Conservation (phyloP, 78 protist genomes). For the Bigelowiella natans region DNA sequence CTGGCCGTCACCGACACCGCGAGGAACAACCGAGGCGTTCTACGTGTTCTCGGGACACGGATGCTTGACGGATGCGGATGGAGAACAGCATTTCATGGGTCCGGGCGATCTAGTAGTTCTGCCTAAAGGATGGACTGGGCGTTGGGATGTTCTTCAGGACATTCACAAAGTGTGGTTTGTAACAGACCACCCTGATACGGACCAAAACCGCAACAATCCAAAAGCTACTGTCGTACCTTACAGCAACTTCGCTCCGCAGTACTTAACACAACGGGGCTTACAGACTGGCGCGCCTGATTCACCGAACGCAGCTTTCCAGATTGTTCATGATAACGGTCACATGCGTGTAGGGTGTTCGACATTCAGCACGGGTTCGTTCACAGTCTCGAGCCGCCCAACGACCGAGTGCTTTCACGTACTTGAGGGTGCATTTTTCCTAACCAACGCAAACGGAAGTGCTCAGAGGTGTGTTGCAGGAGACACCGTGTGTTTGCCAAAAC, state of each 20-base stretch:
- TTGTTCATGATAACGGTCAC: neutral
- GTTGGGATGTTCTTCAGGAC: neutral
- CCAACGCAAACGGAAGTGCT: neutral
- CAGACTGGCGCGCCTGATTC: neutral
- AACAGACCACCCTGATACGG: conserved; percentile 5
- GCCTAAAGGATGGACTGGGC: neutral
- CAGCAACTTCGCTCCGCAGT: neutral
- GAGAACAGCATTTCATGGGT: neutral
- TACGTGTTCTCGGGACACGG: neutral
- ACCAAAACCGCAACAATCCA: neutral
- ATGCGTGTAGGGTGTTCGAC: neutral
- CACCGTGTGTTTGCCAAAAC: neutral
- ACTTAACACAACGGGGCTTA: no score
- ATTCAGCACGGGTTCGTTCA: neutral
- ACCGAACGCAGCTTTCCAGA: neutral
- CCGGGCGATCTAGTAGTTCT: neutral
- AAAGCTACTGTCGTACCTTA: neutral
- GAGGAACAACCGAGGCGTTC: conserved; percentile 1
- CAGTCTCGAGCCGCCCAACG: neutral
- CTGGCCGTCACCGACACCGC: neutral
- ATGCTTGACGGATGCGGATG: conserved; percentile 5
- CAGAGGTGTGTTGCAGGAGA: neutral
- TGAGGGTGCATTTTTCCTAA: conserved; percentile 4
- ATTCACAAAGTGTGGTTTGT: neutral
- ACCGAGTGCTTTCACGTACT: neutral